A percentile compares a stretch with the other conserved stretches of the same genome.
phyloP scores from a whole-genome alignment of 805 yeast species.

The Suhomyces sp. region DNA sequence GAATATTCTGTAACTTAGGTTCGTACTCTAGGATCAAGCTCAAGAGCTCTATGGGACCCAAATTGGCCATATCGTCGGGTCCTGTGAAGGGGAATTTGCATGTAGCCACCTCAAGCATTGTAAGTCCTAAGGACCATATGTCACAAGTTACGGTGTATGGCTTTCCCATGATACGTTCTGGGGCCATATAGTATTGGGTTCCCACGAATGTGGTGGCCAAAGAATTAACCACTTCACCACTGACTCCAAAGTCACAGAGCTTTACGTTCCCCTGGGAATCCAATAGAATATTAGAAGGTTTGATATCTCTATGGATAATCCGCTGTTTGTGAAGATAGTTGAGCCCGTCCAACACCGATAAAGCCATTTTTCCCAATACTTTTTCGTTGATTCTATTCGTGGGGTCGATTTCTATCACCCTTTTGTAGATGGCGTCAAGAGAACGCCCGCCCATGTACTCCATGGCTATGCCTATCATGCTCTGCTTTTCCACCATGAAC shows the following conservation, averaged over 20 bases:
- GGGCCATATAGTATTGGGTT: constrained; percentile 97
- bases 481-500: constrained; percentile 69
- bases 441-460: constrained; percentile 95
- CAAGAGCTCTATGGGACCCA: constrained; percentile 79
- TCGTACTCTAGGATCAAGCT: constrained; percentile 77
- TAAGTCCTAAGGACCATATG: constrained; percentile 94
- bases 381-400: constrained; percentile 91
- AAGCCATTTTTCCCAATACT: constrained; percentile 87
- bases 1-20: constrained; percentile 77
- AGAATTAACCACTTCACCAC: constrained; percentile 94
- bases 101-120: constrained; percentile 87
- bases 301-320: constrained; percentile 93
- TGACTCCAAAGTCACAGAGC: constrained; percentile 95
- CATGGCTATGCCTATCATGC: constrained; percentile 91
- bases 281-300: constrained; percentile 87
- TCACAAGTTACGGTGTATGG: constrained; percentile 94
- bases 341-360: constrained; percentile 77
- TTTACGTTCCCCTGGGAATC: constrained; percentile 79
- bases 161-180: constrained; percentile 93
- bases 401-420: constrained; percentile 55
- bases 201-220: constrained; percentile 96
- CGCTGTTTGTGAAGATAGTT: constrained; percentile 83
- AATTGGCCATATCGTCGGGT: constrained; percentile 27
- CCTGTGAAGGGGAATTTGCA: constrained; percentile 76
- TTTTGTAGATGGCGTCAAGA: constrained; percentile 84